phyloP scores from a whole-genome alignment of 2,329 filamentous ascomycete species.

The Onygena corvina region DNA sequence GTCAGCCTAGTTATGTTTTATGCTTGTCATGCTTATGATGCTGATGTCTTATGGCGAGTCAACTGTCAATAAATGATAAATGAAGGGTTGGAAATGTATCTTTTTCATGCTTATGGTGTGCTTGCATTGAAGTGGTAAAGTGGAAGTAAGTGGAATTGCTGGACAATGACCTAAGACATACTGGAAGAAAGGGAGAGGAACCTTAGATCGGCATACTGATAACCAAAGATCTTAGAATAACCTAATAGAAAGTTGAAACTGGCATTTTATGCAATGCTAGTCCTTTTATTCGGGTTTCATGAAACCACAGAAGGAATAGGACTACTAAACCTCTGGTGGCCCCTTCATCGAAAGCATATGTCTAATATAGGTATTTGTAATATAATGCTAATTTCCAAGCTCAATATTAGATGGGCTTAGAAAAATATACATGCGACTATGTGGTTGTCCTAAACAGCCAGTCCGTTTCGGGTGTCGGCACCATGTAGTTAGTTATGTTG shows the following conservation, averaged over 20 bases:
- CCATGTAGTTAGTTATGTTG: slow-evolving; percentile 37
- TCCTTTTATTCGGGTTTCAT: too few species aligned
- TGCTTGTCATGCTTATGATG: too few species aligned
- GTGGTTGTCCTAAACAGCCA: slow-evolving; percentile 28
- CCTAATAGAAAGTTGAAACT: too few species aligned
- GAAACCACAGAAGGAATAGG: too few species aligned
- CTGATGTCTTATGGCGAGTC: not conserved
- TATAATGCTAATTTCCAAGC: not conserved
- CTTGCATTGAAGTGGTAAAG: not conserved
- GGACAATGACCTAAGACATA: not conserved
- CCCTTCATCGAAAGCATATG: too few species aligned
- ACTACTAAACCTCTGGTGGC: too few species aligned
- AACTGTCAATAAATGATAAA: slow-evolving; percentile 1
- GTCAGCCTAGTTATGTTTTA: slow-evolving; percentile 2
- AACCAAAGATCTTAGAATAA: not conserved
- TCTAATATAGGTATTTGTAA: too few species aligned
- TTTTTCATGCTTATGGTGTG: not conserved
- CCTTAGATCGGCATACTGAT: not conserved
- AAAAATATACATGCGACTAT: not conserved
- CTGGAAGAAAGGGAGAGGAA: not conserved
- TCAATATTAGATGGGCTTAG: too few species aligned
- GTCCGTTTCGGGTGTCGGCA: slow-evolving; percentile 37
- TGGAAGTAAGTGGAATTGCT: too few species aligned
- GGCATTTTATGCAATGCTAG: too few species aligned
- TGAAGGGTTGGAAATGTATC: not conserved